These are phyloP conservation scores for Termitomyces sp. DNA, from an alignment of 768 basidiomycete species.

Conservation along the genomic window DNA sequence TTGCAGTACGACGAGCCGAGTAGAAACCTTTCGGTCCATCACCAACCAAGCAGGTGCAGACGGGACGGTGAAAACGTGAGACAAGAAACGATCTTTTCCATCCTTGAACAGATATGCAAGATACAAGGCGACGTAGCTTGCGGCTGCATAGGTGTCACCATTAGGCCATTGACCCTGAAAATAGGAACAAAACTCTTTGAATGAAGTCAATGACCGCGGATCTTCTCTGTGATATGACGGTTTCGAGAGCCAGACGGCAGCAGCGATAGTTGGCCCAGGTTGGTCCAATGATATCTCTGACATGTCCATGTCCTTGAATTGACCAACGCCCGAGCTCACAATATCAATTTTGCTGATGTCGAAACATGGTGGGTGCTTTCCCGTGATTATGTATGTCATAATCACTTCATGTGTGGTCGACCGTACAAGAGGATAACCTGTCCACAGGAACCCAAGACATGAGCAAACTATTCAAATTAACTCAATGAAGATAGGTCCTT, in stretches of 20 bases:
- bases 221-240: neutral
- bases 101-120: neutral
- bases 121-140: slow-evolving; percentile 1
- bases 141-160: neutral
- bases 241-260: slow-evolving; percentile 1
- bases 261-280: neutral
- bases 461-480: no score
- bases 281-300: neutral
- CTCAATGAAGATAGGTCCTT: neutral
- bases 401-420: neutral
- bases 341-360: neutral
- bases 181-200: neutral
- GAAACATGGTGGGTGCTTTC: neutral
- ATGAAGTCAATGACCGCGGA: neutral
- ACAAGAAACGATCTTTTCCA: neutral
- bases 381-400: slow-evolving; percentile 1
- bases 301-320: slow-evolving; percentile 3
- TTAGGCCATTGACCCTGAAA: neutral
- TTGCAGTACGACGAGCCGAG: neutral
- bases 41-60: neutral
- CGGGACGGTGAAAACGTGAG: neutral
- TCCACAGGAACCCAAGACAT: neutral
- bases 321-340: neutral
- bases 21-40: neutral
- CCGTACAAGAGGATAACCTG: neutral